Evolutionary conservation across 768 basidiomycete species (phyloP), one percentile per base, ranked within the genome.

Genomic region (Leccinum disarticulatum): DNA sequence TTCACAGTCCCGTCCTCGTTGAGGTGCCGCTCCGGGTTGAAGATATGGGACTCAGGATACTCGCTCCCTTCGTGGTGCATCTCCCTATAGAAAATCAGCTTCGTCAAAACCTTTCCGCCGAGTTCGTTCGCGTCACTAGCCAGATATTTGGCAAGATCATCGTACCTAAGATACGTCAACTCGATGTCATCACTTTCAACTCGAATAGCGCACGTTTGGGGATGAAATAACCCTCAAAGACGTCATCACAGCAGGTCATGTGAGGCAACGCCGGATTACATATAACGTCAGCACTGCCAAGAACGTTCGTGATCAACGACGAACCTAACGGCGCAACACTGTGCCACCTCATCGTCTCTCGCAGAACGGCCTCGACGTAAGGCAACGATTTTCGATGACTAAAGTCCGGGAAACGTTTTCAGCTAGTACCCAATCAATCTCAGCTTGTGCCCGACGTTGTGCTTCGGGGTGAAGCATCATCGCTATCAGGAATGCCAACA

Each of bases 161-260:
- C 35, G 68, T 62, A 13, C 68, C 68, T 70, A 52, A 28, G 8
- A 14, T 27, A 8, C n/a, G 46, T 69, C 53, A 64, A 61, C 19
- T 7, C 48, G 35, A 41, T 35, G 52, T 25, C 53, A 22, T 3
- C 14, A 56, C n/a, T 43, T 43, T 55, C 43, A 50, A 33, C 19
- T 54, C 46, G 0, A 15, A 43, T 3, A 38, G 4, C 72, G 31
- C 48, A 74, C 77, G 77, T 59, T 72, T 71, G 15, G 77, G 77
- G 41, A 78, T 74, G 50, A 67, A 68, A 59, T 76, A 76, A 1
- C 78, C 81, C 2, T 77, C 73, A 58, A 80, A 83, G 4, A 74
- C 65, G 59, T 83, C 82, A 49, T 83, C 80, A 9, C 62, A 41
- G 17, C 51, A 58, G 19, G 72, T 74, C 61, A 64, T 64, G 46